These are phyloP conservation scores for Calonectria multiphialidica DNA, from an alignment of 2,329 filamentous ascomycete genomes.

Conservation along the genomic window DNA sequence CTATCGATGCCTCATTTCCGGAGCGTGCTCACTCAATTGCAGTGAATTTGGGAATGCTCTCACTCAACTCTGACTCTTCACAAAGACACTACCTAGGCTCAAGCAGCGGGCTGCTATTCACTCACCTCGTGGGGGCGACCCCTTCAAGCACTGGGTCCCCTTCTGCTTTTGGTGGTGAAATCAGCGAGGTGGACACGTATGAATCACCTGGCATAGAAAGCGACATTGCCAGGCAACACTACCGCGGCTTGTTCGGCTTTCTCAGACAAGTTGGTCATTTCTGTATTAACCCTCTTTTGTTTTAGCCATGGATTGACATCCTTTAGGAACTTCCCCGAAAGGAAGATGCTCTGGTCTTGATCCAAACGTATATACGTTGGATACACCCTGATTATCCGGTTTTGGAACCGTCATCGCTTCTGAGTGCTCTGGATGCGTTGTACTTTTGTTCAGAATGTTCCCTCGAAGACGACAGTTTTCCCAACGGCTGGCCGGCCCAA, in stretches of 20 bases:
- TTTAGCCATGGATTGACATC: background rate
- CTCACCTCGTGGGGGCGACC: slow-evolving; percentile 40
- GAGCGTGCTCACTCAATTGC: slow-evolving; percentile 45
- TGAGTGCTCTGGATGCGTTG: slow-evolving; percentile 36
- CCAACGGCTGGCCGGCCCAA: slow-evolving; percentile 34
- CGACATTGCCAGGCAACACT: slow-evolving; percentile 22
- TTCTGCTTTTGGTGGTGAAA: slow-evolving; percentile 2
- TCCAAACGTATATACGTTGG: slow-evolving; percentile 38
- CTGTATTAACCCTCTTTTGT: background rate
- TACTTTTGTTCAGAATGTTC: slow-evolving; percentile 27
- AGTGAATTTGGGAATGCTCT: slow-evolving; percentile 51
- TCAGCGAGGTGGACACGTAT: background rate
- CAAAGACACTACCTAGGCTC: slow-evolving; percentile 53
- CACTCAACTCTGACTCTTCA: slow-evolving; percentile 52
- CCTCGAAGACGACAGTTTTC: slow-evolving; percentile 2
- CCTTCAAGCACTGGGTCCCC: slow-evolving; percentile 26
- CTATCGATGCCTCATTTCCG: slow-evolving; percentile 29
- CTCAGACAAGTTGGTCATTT: slow-evolving; percentile 12
- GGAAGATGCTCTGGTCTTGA: slow-evolving; percentile 32
- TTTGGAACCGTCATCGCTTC: slow-evolving; percentile 32
- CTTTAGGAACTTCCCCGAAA: slow-evolving; percentile 36
- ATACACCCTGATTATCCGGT: slow-evolving; percentile 40
- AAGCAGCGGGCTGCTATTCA: slow-evolving; percentile 51
- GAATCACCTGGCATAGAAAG: background rate
- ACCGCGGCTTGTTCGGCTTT: slow-evolving; percentile 12